Evolutionary conservation across 352 stramenopile species (phyloP), one percentile per base, ranked within the genome.

Genomic region (Stephanocyclus meneghinianus): DNA sequence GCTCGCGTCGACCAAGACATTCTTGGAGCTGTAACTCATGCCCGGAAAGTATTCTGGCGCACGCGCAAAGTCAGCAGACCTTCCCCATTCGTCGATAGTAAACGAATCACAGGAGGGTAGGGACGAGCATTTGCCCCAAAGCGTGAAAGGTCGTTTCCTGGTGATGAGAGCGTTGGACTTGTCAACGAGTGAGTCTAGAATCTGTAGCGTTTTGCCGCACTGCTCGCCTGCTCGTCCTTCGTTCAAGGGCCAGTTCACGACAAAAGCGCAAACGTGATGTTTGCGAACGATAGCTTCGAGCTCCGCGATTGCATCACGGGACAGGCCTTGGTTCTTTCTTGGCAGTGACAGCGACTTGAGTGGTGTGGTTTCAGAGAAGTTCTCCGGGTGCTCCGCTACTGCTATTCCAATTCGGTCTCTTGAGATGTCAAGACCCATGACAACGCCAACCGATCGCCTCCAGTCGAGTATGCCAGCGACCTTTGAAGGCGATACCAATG

Each of bases 21-120:
- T 75, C 66, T 81, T 81, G 15, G 74, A 81, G 57, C 74, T 81
- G 37, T 73, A 81, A 30, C 57, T 66, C 74, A 81, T 81, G 30
- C 59, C 74, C 7, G 50, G 32, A 40, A 42, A 61, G 42, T 68
- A 72, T 18, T 15, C 47, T 21, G 74, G 74, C 8, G 66, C 57
- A 62, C 45, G 56, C 0, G 66, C 48, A 59, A 82, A 82, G 11
- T 71, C 40, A 8, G 50, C 30, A 53, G 61, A 78, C 66, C 75
- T 48, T 50, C 75, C 75, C 75, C 75, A 82, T 45, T 70, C 70
- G 48, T 82, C 75, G 44, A 66, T n/a, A 15, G 53, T 44, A 44
- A 53, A 70, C 11, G 67, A 73, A 47, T 59, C 66, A 32, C 21
- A 67, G 15, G 64, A 69, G 1, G 44, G 16, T 16, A 21, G 18